A percentile compares a stretch with the other conserved stretches of the same genome.
Evolutionary conservation across 2,329 filamentous ascomycete genomes (phyloP).

Genomic region (Phoma sp.): DNA sequence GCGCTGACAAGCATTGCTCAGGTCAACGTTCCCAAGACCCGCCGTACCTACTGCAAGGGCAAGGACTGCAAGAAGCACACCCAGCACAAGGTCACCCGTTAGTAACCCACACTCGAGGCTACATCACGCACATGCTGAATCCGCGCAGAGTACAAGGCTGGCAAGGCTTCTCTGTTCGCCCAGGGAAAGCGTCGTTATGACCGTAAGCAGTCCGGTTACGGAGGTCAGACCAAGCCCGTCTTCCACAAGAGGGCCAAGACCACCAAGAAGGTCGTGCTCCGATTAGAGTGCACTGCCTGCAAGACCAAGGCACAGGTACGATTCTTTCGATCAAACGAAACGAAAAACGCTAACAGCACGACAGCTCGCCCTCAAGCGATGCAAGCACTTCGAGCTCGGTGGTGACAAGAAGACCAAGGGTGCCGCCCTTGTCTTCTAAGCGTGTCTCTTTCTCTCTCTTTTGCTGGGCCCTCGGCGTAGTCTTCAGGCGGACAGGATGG

Average conservation of each 20-base stretch:
- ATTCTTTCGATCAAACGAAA: neutral
- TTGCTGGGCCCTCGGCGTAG: slow-evolving; percentile 50
- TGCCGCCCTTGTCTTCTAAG: slow-evolving; percentile 99
- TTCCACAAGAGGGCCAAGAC: slow-evolving; percentile 99
- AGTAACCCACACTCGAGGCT: slow-evolving; percentile 23
- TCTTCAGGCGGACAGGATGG: slow-evolving; percentile 45
- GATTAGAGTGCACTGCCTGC: slow-evolving; percentile 96
- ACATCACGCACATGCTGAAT: slow-evolving; percentile 32
- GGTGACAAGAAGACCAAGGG: slow-evolving; percentile 99
- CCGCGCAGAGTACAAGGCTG: slow-evolving; percentile 80
- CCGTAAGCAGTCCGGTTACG: slow-evolving; percentile 94
- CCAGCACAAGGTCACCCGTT: slow-evolving; percentile 47
- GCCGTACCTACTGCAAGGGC: slow-evolving; percentile 97
- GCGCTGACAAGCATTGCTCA: slow-evolving; percentile 48
- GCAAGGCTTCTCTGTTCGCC: slow-evolving; percentile 93
- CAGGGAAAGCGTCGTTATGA: slow-evolving; percentile 99
- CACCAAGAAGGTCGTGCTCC: slow-evolving; percentile 99
- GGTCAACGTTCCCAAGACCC: slow-evolving; percentile 99
- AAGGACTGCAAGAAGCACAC: slow-evolving; percentile 76
- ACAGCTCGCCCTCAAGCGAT: slow-evolving; percentile 98
- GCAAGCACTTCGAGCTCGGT: slow-evolving; percentile 99
- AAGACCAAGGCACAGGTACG: slow-evolving; percentile 60
- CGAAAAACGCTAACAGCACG: slow-evolving; percentile 54
- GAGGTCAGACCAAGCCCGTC: slow-evolving; percentile 99
- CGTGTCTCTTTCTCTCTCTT: slow-evolving; percentile 57